These are phyloP conservation scores for Talaromyces wortmannii DNA, from an alignment of 495 filamentous ascomycete species.

Conservation along the genomic window DNA sequence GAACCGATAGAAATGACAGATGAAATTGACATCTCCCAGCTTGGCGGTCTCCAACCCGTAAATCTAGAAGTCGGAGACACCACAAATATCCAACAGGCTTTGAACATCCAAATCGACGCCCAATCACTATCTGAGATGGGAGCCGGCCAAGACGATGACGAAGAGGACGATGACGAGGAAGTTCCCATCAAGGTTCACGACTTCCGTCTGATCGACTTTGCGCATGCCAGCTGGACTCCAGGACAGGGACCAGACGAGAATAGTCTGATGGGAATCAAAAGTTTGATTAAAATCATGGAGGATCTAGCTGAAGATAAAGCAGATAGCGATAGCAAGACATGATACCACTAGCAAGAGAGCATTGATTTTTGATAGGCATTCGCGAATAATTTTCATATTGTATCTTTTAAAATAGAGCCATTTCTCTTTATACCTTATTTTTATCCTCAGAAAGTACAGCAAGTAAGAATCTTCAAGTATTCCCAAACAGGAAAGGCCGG, in stretches of 20 bases:
- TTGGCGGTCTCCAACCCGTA: constrained; percentile 26
- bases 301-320: constrained; percentile 40
- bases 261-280: constrained; percentile 66
- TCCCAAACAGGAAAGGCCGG: too few species aligned
- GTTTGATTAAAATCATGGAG: constrained; percentile 61
- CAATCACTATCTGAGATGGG: constrained; percentile 21
- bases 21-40: constrained; percentile 20
- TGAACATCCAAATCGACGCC: constrained; percentile 36
- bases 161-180: constrained; percentile 61
- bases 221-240: constrained; percentile 82
- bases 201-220: constrained; percentile 93
- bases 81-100: constrained; percentile 14
- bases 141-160: constrained; percentile 41
- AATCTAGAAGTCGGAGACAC: constrained; percentile 21
- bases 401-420: background rate
- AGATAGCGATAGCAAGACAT: constrained; percentile 6
- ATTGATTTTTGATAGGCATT: background rate
- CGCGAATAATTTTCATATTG: background rate
- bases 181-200: constrained; percentile 66
- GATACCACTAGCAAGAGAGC: background rate
- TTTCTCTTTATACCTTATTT: too few species aligned
- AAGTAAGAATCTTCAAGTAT: background rate
- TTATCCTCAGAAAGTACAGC: background rate
- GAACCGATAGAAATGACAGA: constrained; percentile 56
- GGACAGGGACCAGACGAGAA: constrained; percentile 89